Percentiles rank a stretch among this genome's conserved stretches.
Evolutionary conservation across 257 asterid species (phyloP).

Genomic region (Henckelia pumila): DNA sequence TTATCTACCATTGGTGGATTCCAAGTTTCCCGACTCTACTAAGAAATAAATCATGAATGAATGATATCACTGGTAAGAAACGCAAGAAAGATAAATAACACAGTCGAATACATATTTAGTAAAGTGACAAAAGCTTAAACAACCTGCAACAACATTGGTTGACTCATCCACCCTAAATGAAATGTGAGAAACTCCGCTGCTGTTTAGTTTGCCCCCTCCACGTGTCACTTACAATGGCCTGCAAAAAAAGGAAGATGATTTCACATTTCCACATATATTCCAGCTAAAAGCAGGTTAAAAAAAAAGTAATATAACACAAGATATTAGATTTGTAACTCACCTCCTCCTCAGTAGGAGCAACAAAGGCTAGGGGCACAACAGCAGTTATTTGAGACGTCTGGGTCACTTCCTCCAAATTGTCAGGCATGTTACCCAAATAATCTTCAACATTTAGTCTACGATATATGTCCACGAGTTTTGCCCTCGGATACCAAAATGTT

Average conservation of each 20-base stretch:
- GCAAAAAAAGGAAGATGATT: slow-evolving; percentile 7
- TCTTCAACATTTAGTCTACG: slow-evolving; percentile 65
- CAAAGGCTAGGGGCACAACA: slow-evolving; percentile 84
- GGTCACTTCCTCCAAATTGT: slow-evolving; percentile 64
- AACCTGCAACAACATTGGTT: slow-evolving; percentile 62
- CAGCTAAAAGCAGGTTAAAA: slow-evolving; percentile 10
- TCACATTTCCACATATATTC: slow-evolving; percentile 22
- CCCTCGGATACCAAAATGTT: slow-evolving; percentile 75
- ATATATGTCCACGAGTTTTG: slow-evolving; percentile 84
- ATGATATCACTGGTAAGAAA: not conserved
- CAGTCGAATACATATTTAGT: not conserved
- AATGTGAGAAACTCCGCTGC: slow-evolving; percentile 63
- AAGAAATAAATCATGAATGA: slow-evolving; percentile 11
- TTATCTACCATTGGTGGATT: slow-evolving; percentile 37
- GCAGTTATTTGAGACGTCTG: slow-evolving; percentile 49
- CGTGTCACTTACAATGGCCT: slow-evolving; percentile 69
- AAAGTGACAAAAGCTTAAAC: slow-evolving; percentile 5
- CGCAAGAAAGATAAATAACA: not conserved
- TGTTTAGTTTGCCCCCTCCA: slow-evolving; percentile 68
- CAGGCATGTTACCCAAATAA: slow-evolving; percentile 44
- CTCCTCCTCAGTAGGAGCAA: slow-evolving; percentile 79
- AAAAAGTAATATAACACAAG: slow-evolving; percentile 1
- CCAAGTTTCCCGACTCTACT: slow-evolving; percentile 49
- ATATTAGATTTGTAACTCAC: slow-evolving; percentile 36
- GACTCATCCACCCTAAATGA: slow-evolving; percentile 56